Percentiles rank a stretch among this genome's conserved stretches.
These are phyloP conservation scores for Cyclotella kingstonii DNA, from an alignment of 108 stramenopile genomes.

Conservation along the genomic window DNA sequence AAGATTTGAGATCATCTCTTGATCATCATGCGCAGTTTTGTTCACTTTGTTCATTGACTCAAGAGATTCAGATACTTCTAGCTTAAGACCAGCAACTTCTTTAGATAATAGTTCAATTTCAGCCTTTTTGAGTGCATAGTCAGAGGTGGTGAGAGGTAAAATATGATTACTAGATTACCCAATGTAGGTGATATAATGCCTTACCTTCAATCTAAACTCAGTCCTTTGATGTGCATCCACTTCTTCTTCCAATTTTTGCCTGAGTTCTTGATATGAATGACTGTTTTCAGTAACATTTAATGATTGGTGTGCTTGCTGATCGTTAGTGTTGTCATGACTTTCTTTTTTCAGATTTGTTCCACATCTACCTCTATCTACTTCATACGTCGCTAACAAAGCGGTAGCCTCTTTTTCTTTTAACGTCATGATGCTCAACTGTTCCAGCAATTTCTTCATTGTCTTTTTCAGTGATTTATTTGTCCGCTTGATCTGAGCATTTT, in stretches of 20 bases:
- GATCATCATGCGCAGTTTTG: constrained; percentile 8
- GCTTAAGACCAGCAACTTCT: constrained; percentile 38
- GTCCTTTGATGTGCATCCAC: constrained; percentile 16
- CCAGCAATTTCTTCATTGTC: constrained; percentile 35
- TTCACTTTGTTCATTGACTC: constrained; percentile 20
- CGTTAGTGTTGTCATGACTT: background rate
- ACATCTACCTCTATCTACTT: background rate
- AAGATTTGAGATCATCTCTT: constrained; percentile 12
- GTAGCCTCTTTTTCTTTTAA: constrained; percentile 9
- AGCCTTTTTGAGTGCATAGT: constrained; percentile 1
- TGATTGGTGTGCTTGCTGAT: constrained; percentile 3
- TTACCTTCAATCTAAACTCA: constrained; percentile 37
- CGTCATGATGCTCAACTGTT: constrained; percentile 13
- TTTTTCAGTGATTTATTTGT: constrained; percentile 42
- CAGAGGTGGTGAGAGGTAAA: background rate
- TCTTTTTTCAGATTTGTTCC: background rate
- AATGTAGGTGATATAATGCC: background rate
- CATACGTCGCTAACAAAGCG: background rate
- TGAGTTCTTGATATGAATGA: constrained; percentile 7
- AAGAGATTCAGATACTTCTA: constrained; percentile 20
- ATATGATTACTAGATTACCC: background rate
- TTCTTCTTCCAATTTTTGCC: constrained; percentile 21
- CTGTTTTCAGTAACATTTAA: background rate
- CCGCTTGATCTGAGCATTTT: constrained; percentile 19
- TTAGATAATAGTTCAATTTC: constrained; percentile 34